A percentile compares a stretch with the other conserved stretches of the same genome.
These are phyloP conservation scores for Hypsizygus marmoreus DNA, from an alignment of 768 basidiomycete species.

Conservation along the genomic window DNA sequence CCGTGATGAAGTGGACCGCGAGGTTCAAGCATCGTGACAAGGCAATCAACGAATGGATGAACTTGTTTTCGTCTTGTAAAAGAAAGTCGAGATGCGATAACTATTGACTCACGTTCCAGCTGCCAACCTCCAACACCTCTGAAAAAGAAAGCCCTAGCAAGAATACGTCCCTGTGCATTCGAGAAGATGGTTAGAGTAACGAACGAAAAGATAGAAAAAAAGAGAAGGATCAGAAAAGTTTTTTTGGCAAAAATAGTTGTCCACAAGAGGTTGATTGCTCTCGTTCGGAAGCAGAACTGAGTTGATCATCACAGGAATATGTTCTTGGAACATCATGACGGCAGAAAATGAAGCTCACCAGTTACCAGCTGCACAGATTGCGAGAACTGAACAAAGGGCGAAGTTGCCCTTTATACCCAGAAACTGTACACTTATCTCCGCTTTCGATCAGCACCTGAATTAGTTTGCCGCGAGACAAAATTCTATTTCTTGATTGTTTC, in stretches of 20 bases:
- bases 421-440: conserved; percentile 45
- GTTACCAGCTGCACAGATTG: neutral
- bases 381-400: conserved; percentile 9
- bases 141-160: neutral
- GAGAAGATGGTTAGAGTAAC: conserved; percentile 22
- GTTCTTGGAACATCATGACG: neutral
- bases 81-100: conserved; percentile 6
- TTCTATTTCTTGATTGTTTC: neutral
- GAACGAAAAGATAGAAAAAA: conserved; percentile 1
- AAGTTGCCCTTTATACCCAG: conserved; percentile 5
- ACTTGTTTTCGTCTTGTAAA: conserved; percentile 68
- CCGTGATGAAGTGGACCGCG: conserved; percentile 35
- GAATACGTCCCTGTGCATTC: conserved; percentile 9
- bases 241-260: conserved; percentile 61
- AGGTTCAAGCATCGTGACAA: conserved; percentile 32
- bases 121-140: neutral
- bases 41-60: conserved; percentile 84
- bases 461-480: neutral
- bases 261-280: conserved; percentile 72
- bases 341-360: conserved; percentile 22
- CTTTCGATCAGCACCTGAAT: conserved; percentile 36
- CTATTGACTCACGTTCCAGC: conserved; percentile 20
- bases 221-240: conserved; percentile 47
- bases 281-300: conserved; percentile 81
- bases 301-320: conserved; percentile 19